These are phyloP conservation scores for Chrysanthemum seticuspe DNA, from an alignment of 129 eudicot species.

Conservation along the genomic window DNA sequence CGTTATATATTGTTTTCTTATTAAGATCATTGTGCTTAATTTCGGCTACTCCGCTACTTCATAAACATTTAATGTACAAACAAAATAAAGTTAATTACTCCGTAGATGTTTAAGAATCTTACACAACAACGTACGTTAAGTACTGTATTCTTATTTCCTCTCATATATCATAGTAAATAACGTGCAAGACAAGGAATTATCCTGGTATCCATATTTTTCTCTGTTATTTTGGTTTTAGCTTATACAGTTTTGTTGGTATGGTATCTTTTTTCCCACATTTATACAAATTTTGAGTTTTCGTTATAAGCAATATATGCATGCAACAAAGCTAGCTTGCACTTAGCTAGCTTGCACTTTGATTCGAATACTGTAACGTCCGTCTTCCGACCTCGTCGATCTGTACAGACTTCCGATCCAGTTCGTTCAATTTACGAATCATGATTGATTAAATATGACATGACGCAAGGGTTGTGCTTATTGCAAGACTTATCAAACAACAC, in stretches of 20 bases:
- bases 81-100: background rate
- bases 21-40: background rate
- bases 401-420: too few species aligned
- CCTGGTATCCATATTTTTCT: background rate
- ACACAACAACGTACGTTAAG: conserved; percentile 32
- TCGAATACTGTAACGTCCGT: too few species aligned
- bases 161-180: conserved; percentile 20
- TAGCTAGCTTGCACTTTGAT: too few species aligned
- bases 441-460: too few species aligned
- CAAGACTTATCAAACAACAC: too few species aligned
- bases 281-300: too few species aligned
- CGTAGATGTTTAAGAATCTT: conserved; percentile 14
- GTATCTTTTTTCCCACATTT: too few species aligned
- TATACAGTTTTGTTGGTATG: background rate
- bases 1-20: background rate
- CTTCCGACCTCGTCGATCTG: too few species aligned
- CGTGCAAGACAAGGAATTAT: conserved; percentile 20
- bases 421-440: too few species aligned
- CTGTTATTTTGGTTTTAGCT: conserved; percentile 8
- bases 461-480: too few species aligned
- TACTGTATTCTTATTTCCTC: background rate
- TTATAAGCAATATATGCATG: too few species aligned
- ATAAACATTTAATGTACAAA: conserved; percentile 11
- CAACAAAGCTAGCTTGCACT: too few species aligned
- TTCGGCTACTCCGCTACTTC: background rate